Evolutionary conservation across 2,329 filamentous ascomycete genomes (phyloP).

Genomic region (Knufia fluminis): DNA sequence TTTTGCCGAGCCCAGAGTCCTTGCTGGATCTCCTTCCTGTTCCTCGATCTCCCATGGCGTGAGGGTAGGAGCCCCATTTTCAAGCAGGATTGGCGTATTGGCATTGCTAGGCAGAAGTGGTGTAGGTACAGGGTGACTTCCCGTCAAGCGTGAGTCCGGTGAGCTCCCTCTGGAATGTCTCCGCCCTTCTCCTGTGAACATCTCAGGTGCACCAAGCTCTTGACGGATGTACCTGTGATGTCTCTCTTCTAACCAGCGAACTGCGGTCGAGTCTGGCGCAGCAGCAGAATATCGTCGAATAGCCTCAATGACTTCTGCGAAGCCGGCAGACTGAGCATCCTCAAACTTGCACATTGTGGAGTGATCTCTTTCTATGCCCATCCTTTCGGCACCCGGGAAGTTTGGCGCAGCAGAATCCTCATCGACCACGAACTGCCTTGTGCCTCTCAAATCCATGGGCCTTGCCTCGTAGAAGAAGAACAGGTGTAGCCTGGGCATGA

Average conservation of each 20-base stretch:
- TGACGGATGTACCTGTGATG: slow-evolving; percentile 29
- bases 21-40: slow-evolving; percentile 3
- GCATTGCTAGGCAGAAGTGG: slow-evolving; percentile 9
- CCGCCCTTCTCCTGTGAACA: slow-evolving; percentile 25
- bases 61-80: not conserved
- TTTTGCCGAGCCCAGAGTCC: slow-evolving; percentile 9
- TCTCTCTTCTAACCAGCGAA: slow-evolving; percentile 53
- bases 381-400: slow-evolving; percentile 60
- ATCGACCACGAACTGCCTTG: slow-evolving; percentile 58
- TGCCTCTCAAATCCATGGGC: slow-evolving; percentile 59
- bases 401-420: slow-evolving; percentile 60
- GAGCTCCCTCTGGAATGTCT: slow-evolving; percentile 15
- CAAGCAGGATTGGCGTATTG: not conserved
- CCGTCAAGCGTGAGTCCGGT: slow-evolving; percentile 22
- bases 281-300: slow-evolving; percentile 38
- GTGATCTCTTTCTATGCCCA: slow-evolving; percentile 66
- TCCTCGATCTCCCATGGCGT: slow-evolving; percentile 21
- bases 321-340: slow-evolving; percentile 56
- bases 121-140: slow-evolving; percentile 23
- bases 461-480: slow-evolving; percentile 70
- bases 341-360: slow-evolving; percentile 65
- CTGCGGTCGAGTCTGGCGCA: slow-evolving; percentile 45
- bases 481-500: slow-evolving; percentile 61
- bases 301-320: slow-evolving; percentile 43
- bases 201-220: slow-evolving; percentile 31